A percentile compares a stretch with the other conserved stretches of the same genome.
phyloP scores from a whole-genome alignment of 768 basidiomycete genomes.

The Thelephora ganbajun region DNA sequence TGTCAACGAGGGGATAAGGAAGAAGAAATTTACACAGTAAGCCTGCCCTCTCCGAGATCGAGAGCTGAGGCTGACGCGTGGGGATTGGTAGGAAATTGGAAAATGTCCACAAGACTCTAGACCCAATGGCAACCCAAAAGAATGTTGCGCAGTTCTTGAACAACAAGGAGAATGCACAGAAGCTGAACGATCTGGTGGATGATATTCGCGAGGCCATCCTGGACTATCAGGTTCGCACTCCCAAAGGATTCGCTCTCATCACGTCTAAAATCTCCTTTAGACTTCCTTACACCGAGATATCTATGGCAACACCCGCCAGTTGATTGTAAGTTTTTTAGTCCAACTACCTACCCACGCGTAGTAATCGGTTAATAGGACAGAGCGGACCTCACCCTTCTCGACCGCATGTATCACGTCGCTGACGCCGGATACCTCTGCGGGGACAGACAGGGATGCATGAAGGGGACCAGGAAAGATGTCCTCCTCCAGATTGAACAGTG shows the following conservation, averaged over 20 bases:
- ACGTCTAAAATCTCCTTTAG: background rate
- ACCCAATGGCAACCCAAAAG: background rate
- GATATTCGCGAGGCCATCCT: too few relatives aligned
- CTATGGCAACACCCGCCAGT: background rate
- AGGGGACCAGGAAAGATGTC: conserved; percentile 12
- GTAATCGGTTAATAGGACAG: background rate
- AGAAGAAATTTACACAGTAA: background rate
- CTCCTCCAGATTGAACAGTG: conserved; percentile 11
- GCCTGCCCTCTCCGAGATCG: background rate
- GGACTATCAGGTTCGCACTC: background rate
- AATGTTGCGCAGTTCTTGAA: background rate
- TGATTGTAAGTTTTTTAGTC: background rate
- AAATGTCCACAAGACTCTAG: background rate
- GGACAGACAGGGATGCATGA: conserved; percentile 4
- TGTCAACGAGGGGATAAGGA: background rate
- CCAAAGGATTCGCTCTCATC: background rate
- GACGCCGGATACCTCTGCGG: background rate
- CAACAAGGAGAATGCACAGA: background rate
- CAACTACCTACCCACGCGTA: background rate
- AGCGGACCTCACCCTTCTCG: background rate
- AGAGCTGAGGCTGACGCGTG: background rate
- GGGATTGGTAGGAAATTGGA: background rate
- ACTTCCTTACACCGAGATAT: background rate
- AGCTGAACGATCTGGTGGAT: background rate
- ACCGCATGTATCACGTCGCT: background rate